Conservation (phyloP, 495 filamentous ascomycete species). For the Elaphomyces granulatus region DNA sequence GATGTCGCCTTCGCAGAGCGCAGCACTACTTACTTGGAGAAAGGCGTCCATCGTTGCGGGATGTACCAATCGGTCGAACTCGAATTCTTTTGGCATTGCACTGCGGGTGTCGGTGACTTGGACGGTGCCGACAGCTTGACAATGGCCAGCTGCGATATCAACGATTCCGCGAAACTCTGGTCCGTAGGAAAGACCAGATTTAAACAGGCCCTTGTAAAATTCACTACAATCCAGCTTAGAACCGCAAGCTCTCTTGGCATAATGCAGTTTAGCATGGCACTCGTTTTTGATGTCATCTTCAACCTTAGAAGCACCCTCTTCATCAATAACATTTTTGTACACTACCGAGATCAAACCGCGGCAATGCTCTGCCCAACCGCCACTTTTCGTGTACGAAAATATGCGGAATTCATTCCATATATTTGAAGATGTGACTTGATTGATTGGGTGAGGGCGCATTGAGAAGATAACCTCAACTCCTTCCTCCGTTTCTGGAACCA, state of each 20-base stretch:
- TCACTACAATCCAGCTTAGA: background rate
- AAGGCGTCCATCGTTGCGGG: conserved; percentile 32
- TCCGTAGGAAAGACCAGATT: background rate
- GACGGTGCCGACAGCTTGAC: conserved; percentile 17
- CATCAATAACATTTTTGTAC: background rate
- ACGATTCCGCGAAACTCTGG: background rate
- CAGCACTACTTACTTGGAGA: conserved; percentile 20
- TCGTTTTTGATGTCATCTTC: background rate
- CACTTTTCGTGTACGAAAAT: conserved; percentile 20
- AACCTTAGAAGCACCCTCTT: too few species aligned
- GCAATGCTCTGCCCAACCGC: conserved; percentile 30
- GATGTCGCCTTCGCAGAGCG: background rate
- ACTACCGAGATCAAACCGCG: conserved; percentile 20
- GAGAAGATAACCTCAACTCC: conserved; percentile 19
- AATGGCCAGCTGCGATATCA: background rate
- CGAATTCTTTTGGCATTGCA: conserved; percentile 33
- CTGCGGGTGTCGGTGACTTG: conserved; percentile 29
- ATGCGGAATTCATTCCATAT: conserved; percentile 32
- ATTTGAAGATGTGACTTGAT: conserved; percentile 16
- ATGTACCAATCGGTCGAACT: conserved; percentile 30
- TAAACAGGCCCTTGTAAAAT: background rate
- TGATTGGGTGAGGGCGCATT: conserved; percentile 12
- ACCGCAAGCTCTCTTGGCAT: background rate
- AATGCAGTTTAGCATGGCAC: background rate
- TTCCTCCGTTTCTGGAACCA: conserved; percentile 20